These are phyloP conservation scores for Asterionellopsis glacialis DNA, from an alignment of 108 stramenopile genomes.

Conservation along the genomic window DNA sequence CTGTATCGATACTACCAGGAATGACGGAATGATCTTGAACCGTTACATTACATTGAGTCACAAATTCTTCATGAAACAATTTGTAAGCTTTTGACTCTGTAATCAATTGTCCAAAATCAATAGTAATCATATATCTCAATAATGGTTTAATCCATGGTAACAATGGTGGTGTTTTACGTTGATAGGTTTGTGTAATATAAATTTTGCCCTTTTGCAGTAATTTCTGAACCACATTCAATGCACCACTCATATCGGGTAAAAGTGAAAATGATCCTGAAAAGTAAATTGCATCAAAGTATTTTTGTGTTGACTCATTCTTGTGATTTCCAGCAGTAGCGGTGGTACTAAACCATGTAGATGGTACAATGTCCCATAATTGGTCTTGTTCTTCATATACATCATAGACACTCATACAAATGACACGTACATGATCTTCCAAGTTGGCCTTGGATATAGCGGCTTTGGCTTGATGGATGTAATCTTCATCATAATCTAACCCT, in stretches of 20 bases:
- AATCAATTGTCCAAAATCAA: constrained; percentile 64
- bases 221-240: constrained; percentile 31
- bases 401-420: constrained; percentile 42
- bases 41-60: constrained; percentile 29
- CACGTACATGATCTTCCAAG: constrained; percentile 23
- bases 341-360: constrained; percentile 12
- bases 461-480: constrained; percentile 51
- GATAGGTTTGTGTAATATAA: constrained; percentile 72
- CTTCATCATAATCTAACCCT: constrained; percentile 58
- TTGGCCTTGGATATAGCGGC: constrained; percentile 15
- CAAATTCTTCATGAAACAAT: constrained; percentile 21
- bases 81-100: constrained; percentile 29
- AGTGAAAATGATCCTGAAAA: constrained; percentile 64
- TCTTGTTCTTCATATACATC: constrained; percentile 15
- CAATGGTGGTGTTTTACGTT: constrained; percentile 40
- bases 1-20: constrained; percentile 44
- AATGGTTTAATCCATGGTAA: constrained; percentile 46
- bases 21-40: constrained; percentile 38
- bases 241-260: constrained; percentile 51
- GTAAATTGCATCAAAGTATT: constrained; percentile 54
- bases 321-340: background rate
- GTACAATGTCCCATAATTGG: background rate
- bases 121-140: constrained; percentile 60
- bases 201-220: constrained; percentile 25
- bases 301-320: constrained; percentile 2